Conservation (phyloP, 2,329 filamentous ascomycete species). For the Sclerotinia trifoliorum region DNA sequence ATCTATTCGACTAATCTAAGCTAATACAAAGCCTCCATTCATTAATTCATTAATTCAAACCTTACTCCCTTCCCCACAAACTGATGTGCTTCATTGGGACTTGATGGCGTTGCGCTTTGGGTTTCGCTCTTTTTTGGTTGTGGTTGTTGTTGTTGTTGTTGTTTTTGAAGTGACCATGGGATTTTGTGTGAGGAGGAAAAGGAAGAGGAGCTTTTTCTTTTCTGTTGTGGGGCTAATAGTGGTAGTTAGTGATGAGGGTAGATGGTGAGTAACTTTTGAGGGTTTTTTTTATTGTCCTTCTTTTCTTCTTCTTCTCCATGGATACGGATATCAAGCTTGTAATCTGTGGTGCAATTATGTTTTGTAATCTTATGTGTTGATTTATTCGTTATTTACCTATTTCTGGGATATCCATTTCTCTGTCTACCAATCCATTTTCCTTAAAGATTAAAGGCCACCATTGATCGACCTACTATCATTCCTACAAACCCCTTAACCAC, state of each 20-base stretch:
- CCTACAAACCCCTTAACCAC: neutral
- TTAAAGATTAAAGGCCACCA: too few species aligned
- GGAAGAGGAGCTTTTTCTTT: neutral
- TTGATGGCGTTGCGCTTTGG: neutral
- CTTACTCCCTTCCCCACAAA: neutral
- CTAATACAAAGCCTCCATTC: too few species aligned
- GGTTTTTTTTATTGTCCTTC: too few species aligned
- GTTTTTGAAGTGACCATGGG: too few species aligned
- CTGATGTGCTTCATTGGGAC: neutral
- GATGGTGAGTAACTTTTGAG: neutral
- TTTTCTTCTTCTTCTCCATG: too few species aligned
- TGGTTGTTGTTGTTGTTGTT: neutral
- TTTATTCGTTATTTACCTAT: neutral
- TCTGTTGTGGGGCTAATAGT: neutral
- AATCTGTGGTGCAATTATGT: neutral
- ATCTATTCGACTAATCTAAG: too few species aligned
- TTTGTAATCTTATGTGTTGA: neutral
- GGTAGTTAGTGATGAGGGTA: neutral
- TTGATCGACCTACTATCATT: neutral
- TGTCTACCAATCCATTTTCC: neutral
- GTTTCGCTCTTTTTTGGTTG: neutral
- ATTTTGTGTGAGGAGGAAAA: too few species aligned
- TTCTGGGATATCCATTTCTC: neutral
- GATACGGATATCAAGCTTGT: neutral
- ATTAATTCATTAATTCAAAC: too few species aligned